Evolutionary conservation across 495 filamentous ascomycete species (phyloP).

Genomic region (Hamigera avellanea): DNA sequence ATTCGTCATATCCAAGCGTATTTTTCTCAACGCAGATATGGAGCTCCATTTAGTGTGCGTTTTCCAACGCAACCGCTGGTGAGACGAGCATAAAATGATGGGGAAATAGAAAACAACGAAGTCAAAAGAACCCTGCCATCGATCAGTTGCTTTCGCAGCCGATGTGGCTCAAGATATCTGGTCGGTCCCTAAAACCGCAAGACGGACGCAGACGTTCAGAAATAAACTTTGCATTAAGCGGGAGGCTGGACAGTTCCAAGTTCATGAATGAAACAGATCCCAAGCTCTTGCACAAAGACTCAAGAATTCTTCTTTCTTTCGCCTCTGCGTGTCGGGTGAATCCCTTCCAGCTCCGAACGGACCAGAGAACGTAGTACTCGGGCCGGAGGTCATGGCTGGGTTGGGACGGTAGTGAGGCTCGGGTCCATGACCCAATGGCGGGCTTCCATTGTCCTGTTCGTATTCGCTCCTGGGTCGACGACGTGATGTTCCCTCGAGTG

Average conservation of each 20-base stretch:
- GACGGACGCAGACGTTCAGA: no score
- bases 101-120: conserved; percentile 2
- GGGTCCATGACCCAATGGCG: conserved; percentile 32
- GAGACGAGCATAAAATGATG: conserved; percentile 1
- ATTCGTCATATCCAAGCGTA: conserved; percentile 11
- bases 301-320: conserved; percentile 93
- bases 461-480: conserved; percentile 78
- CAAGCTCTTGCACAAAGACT: conserved; percentile 77
- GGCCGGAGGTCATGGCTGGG: conserved; percentile 58
- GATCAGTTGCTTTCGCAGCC: no score
- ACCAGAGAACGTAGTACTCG: conserved; percentile 43
- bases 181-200: no score
- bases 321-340: conserved; percentile 69
- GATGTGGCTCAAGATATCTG: no score
- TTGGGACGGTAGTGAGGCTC: conserved; percentile 38
- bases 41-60: no score
- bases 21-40: background rate
- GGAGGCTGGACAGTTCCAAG: background rate
- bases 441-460: conserved; percentile 60
- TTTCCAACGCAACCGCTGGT: no score
- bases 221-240: no score
- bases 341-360: conserved; percentile 70
- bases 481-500: conserved; percentile 42
- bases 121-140: conserved; percentile 1
- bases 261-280: conserved; percentile 93